These are phyloP conservation scores for Obelidium mucronatum DNA, from an alignment of 192 early-diverging fungal genomes.

Conservation along the genomic window DNA sequence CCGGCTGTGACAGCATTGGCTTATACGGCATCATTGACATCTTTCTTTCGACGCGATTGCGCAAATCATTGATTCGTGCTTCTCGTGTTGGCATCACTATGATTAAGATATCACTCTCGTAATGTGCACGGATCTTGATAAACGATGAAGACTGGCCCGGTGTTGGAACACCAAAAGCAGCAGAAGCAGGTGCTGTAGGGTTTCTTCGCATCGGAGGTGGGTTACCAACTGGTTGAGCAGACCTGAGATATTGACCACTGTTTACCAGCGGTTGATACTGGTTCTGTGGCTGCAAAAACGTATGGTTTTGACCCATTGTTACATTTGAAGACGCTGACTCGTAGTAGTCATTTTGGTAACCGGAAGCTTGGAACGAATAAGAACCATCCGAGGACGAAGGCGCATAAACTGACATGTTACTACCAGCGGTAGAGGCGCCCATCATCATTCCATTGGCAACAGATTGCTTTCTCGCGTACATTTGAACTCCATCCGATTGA, in stretches of 20 bases:
- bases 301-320: neutral
- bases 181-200: neutral
- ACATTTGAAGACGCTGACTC: neutral
- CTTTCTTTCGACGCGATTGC: slow-evolving; percentile 87
- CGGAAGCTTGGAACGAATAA: neutral
- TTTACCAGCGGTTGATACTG: neutral
- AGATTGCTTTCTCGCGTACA: neutral
- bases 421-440: neutral
- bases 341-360: neutral
- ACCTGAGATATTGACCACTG: neutral
- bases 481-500: neutral
- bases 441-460: slow-evolving; percentile 11
- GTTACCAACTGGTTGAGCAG: neutral
- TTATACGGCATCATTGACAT: slow-evolving; percentile 59
- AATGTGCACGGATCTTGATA: slow-evolving; percentile 90
- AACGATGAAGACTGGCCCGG: neutral
- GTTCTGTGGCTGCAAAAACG: neutral
- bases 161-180: neutral
- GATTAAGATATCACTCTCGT: slow-evolving; percentile 85
- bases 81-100: slow-evolving; percentile 80
- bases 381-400: neutral
- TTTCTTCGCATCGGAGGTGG: neutral
- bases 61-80: slow-evolving; percentile 78
- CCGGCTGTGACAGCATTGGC: slow-evolving; percentile 50
- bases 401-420: too few relatives aligned